These are phyloP conservation scores for Ustilago xerochloae DNA, from an alignment of 1,284 basidiomycete genomes.

Conservation along the genomic window DNA sequence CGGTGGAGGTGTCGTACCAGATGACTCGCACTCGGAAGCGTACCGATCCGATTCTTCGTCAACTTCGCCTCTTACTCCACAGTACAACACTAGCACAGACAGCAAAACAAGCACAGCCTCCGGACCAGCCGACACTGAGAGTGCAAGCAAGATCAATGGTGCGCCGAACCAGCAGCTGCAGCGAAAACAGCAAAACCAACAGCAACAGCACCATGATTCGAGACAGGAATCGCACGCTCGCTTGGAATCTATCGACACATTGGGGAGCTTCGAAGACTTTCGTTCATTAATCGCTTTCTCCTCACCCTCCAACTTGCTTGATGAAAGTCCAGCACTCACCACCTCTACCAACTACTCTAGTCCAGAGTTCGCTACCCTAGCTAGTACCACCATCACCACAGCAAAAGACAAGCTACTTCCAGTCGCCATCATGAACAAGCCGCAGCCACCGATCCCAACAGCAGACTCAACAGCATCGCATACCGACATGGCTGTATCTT, in stretches of 20 bases:
- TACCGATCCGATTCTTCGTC: constrained; percentile 18
- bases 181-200: no score
- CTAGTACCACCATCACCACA: background rate
- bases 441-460: constrained; percentile 21
- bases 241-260: constrained; percentile 18
- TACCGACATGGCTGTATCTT: no score
- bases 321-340: constrained; percentile 32
- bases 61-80: constrained; percentile 18
- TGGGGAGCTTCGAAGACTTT: constrained; percentile 45
- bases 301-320: constrained; percentile 15
- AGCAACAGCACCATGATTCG: no score
- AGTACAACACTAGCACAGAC: background rate
- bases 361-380: constrained; percentile 9
- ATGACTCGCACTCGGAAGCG: constrained; percentile 27
- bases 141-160: background rate
- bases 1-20: constrained; percentile 44
- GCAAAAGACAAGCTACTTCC: constrained; percentile 13
- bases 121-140: background rate
- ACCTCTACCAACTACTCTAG: constrained; percentile 30
- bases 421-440: background rate
- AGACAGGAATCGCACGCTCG: constrained; percentile 14
- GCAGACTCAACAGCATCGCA: background rate
- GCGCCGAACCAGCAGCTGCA: background rate
- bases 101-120: background rate
- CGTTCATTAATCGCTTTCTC: constrained; percentile 33